Percentiles rank a stretch among this genome's conserved stretches.
Conservation (phyloP, 495 filamentous ascomycete species). For the Aspergillus wentii region DNA sequence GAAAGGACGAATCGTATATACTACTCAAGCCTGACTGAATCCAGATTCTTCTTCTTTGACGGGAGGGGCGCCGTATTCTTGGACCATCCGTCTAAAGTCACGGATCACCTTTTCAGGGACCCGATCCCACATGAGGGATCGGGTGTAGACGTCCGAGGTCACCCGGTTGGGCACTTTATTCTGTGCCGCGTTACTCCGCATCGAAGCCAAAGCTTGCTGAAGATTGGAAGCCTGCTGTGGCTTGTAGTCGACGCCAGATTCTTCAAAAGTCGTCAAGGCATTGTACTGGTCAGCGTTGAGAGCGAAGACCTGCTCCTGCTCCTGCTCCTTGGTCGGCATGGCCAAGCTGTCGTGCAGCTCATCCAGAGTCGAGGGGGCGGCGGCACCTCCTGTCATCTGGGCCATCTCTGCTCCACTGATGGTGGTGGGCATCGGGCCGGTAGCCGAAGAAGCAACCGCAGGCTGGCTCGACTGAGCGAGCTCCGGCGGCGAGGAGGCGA, state of each 20-base stretch:
- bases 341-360: constrained; percentile 69
- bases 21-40: constrained; percentile 26
- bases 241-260: constrained; percentile 35
- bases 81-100: constrained; percentile 87
- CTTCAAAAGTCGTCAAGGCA: constrained; percentile 61
- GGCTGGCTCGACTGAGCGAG: constrained; percentile 27
- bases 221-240: constrained; percentile 56
- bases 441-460: constrained; percentile 33
- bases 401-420: constrained; percentile 42
- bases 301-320: constrained; percentile 84
- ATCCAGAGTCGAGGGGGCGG: constrained; percentile 64
- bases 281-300: constrained; percentile 87
- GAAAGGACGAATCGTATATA: background rate
- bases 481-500: constrained; percentile 56
- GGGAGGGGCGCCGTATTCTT: constrained; percentile 40
- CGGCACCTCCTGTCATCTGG: constrained; percentile 47
- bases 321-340: constrained; percentile 75
- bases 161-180: constrained; percentile 22
- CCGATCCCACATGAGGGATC: constrained; percentile 90
- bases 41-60: constrained; percentile 31
- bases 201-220: constrained; percentile 75
- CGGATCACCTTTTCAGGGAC: constrained; percentile 88
- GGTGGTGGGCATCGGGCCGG: constrained; percentile 40
- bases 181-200: constrained; percentile 62
- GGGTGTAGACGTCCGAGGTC: constrained; percentile 74